phyloP scores from a whole-genome alignment of 768 basidiomycete genomes.

The Dioszegia hungarica region DNA sequence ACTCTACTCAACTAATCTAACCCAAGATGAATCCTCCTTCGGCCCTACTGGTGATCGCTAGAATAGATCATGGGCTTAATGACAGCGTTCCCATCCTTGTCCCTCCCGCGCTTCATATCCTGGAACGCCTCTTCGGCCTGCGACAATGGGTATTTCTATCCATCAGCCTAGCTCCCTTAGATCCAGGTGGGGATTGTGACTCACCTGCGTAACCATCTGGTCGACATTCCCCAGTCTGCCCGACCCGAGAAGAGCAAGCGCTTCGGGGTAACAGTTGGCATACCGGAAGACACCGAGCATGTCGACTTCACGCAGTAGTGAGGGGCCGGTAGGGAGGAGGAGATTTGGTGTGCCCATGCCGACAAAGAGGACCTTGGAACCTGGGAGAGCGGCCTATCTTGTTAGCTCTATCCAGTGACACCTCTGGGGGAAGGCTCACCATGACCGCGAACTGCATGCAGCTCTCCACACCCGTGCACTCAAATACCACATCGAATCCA shows the following conservation, averaged over 20 bases:
- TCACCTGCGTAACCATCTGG: slow-evolving; percentile 64
- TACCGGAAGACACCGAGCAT: slow-evolving; percentile 74
- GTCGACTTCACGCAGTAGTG: slow-evolving; percentile 84
- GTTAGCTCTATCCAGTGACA: neutral
- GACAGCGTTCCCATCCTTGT: slow-evolving; percentile 73
- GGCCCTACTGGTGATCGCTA: slow-evolving; percentile 18
- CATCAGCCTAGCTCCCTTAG: too few relatives aligned
- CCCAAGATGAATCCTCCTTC: too few relatives aligned
- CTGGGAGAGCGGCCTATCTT: slow-evolving; percentile 67
- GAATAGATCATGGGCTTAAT: slow-evolving; percentile 76
- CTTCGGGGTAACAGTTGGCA: slow-evolving; percentile 77
- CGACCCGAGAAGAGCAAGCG: slow-evolving; percentile 68
- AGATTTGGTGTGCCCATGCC: slow-evolving; percentile 90
- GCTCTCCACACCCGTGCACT: slow-evolving; percentile 89
- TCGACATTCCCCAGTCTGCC: slow-evolving; percentile 63
- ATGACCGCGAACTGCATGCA: slow-evolving; percentile 87
- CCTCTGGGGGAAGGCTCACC: slow-evolving; percentile 55
- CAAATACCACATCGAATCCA: slow-evolving; percentile 89
- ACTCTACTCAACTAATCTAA: neutral
- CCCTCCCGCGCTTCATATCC: slow-evolving; percentile 68
- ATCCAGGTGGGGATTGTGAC: too few relatives aligned
- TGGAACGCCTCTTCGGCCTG: slow-evolving; percentile 74
- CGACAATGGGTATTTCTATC: slow-evolving; percentile 55
- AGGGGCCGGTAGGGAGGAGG: slow-evolving; percentile 75
- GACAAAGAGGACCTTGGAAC: slow-evolving; percentile 86